Evolutionary conservation across 2,329 filamentous ascomycete genomes (phyloP).

Genomic region (Talaromyces sp.): DNA sequence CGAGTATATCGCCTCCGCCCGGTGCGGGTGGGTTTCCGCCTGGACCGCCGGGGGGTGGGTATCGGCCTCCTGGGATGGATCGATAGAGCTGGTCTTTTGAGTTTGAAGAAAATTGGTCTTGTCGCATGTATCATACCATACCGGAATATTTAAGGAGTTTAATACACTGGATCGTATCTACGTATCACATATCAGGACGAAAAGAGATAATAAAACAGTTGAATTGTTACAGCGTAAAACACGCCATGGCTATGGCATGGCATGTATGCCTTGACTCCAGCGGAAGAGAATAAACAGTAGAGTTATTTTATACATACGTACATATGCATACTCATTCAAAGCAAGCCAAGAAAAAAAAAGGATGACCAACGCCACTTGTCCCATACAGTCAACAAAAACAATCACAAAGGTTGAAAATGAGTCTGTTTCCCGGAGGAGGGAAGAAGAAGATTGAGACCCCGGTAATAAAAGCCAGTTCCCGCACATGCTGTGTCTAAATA

Average conservation of each 20-base stretch:
- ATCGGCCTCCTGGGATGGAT: conserved; percentile 1
- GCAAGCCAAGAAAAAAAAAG: neutral
- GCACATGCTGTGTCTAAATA: conserved; percentile 15
- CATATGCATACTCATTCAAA: neutral
- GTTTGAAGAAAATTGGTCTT: no score
- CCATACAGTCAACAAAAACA: neutral
- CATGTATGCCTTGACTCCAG: neutral
- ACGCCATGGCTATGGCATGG: neutral
- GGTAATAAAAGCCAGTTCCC: conserved; percentile 9
- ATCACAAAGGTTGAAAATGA: conserved; percentile 6
- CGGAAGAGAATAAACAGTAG: neutral
- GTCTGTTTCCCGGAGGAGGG: neutral
- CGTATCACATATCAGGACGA: neutral
- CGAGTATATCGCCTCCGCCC: conserved; percentile 15
- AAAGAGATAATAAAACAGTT: neutral
- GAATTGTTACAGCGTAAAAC: neutral
- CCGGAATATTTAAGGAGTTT: neutral
- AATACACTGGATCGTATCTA: neutral
- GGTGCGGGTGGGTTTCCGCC: neutral
- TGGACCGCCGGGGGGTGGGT: conserved; percentile 1
- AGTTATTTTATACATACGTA: neutral
- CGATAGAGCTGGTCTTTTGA: neutral
- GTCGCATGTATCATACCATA: conserved; percentile 1
- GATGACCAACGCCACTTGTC: conserved; percentile 3
- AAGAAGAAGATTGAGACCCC: neutral